Evolutionary conservation across 495 filamentous ascomycete species (phyloP).

Genomic region (Penicillium goetzii): DNA sequence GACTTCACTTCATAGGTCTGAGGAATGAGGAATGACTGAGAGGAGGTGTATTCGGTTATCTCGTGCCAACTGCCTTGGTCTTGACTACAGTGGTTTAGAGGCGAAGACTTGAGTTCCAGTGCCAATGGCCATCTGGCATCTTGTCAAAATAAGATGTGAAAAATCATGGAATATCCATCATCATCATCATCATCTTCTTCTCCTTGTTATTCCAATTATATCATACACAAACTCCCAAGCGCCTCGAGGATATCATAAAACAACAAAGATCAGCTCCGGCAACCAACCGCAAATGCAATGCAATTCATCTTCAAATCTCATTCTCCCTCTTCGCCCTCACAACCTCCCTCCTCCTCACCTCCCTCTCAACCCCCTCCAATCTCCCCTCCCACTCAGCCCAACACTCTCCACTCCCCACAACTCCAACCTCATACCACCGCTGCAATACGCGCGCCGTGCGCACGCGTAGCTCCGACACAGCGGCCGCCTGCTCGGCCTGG

Average conservation of each 20-base stretch:
- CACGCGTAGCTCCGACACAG: conserved; percentile 70
- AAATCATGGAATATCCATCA: background rate
- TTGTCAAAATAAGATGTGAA: background rate
- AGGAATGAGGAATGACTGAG: background rate
- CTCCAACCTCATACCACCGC: conserved; percentile 76
- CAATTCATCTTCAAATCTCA: conserved; percentile 31
- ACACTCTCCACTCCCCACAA: conserved; percentile 68
- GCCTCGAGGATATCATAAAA: conserved; percentile 7
- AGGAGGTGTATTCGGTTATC: background rate
- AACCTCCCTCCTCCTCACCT: conserved; percentile 62
- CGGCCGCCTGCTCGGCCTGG: conserved; percentile 73
- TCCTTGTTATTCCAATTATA: background rate
- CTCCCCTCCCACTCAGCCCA: conserved; percentile 77
- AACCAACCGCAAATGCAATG: background rate
- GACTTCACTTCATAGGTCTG: background rate
- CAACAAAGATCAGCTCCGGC: background rate
- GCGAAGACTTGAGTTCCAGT: background rate
- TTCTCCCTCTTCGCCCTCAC: conserved; percentile 42
- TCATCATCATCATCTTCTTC: background rate
- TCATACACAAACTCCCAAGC: background rate
- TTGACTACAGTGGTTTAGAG: background rate
- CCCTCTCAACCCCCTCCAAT: conserved; percentile 67
- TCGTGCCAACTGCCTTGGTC: background rate
- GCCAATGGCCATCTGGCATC: background rate
- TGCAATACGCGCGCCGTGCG: conserved; percentile 74